Evolutionary conservation across 1,284 basidiomycete genomes (phyloP).

Genomic region (Ceratobasidium sp.): DNA sequence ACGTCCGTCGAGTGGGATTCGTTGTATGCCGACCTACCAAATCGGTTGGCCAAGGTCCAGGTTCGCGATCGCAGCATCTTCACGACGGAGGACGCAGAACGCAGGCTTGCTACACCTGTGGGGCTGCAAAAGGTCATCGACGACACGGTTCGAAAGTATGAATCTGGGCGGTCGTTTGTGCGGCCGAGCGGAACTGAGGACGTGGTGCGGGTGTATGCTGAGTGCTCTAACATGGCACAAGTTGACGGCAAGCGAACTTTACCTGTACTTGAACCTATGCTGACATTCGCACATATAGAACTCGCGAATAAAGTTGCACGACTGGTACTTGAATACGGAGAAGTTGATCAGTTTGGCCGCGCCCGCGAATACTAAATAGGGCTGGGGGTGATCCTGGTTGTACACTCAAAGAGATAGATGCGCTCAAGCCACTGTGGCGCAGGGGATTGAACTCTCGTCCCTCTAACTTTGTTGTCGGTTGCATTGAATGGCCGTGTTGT

Average conservation of each 20-base stretch:
- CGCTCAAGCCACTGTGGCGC: not conserved
- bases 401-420: constrained; percentile 38
- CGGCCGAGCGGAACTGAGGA: constrained; percentile 98
- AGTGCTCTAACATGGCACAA: constrained; percentile 78
- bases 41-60: constrained; percentile 94
- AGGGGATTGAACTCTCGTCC: not conserved
- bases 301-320: constrained; percentile 84
- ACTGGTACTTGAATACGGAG: constrained; percentile 80
- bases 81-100: constrained; percentile 94
- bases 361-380: constrained; percentile 52
- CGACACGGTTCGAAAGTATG: constrained; percentile 81
- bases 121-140: constrained; percentile 91
- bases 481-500: constrained; percentile 16
- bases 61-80: constrained; percentile 88
- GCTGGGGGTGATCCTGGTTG: not conserved
- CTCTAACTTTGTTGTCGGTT: constrained; percentile 25
- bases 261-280: constrained; percentile 4
- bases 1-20: constrained; percentile 91
- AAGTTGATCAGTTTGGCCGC: constrained; percentile 64
- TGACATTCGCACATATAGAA: constrained; percentile 59
- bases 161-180: constrained; percentile 91
- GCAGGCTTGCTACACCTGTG: constrained; percentile 81
- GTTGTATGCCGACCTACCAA: constrained; percentile 93
- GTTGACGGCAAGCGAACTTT: constrained; percentile 76
- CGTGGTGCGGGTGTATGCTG: constrained; percentile 97